These are phyloP conservation scores for Debaryomycetaceae sp. DNA, from an alignment of 1,139 yeast genomes.

Conservation along the genomic window DNA sequence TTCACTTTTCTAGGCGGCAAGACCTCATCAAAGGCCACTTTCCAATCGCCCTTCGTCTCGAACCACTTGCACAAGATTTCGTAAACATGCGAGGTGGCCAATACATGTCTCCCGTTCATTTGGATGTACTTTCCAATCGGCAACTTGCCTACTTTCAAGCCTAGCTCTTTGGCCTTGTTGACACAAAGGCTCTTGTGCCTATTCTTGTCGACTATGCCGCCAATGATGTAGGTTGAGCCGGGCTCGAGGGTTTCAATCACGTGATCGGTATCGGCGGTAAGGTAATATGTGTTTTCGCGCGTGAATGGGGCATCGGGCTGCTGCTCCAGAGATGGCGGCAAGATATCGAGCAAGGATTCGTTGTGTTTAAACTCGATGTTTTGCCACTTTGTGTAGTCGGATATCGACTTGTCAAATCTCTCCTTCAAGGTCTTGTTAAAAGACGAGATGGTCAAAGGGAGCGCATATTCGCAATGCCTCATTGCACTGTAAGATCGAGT, in stretches of 20 bases:
- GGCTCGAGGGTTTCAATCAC: conserved; percentile 56
- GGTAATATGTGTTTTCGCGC: conserved; percentile 51
- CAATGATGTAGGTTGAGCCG: conserved; percentile 76
- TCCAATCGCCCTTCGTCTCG: conserved; percentile 73
- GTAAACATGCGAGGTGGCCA: conserved; percentile 92
- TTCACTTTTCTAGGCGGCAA: conserved; percentile 74
- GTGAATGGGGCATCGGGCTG: too few species aligned
- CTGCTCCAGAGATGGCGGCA: conserved; percentile 27
- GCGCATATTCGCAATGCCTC: conserved; percentile 55
- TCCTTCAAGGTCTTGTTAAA: conserved; percentile 62
- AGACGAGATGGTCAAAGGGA: conserved; percentile 59
- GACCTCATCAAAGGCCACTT: conserved; percentile 74
- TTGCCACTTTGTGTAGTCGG: conserved; percentile 63
- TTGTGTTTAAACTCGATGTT: conserved; percentile 47
- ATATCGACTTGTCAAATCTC: conserved; percentile 64
- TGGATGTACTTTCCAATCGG: conserved; percentile 86
- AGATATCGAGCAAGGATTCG: conserved; percentile 37
- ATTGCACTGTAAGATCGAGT: conserved; percentile 79
- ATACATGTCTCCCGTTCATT: conserved; percentile 78
- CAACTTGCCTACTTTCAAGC: conserved; percentile 68
- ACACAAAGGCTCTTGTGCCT: conserved; percentile 80
- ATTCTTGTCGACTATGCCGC: conserved; percentile 96
- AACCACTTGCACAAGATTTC: conserved; percentile 81
- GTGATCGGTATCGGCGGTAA: conserved; percentile 85
- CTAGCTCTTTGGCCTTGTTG: conserved; percentile 72